Evolutionary conservation across 2,329 filamentous ascomycete species (phyloP), one percentile per base, ranked within the genome.

Genomic region (Arachnopeziza araneosa): DNA sequence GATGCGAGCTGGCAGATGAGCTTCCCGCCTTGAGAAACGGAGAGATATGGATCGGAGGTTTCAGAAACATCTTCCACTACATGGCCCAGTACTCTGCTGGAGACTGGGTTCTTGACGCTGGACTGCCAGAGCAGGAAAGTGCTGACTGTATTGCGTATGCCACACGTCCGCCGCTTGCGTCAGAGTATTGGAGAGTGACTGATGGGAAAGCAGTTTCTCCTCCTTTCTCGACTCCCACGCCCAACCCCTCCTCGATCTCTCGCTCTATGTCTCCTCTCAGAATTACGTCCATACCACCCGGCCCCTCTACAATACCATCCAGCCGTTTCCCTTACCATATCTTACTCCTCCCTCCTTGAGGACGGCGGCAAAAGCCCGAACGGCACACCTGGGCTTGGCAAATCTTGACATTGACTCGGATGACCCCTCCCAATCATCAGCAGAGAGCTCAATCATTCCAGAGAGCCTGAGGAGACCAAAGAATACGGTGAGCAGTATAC

Each of bases 261-360:
- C 87, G 56, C 87, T 98, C 67, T 98, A 96, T 74, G 89, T 95
- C 64, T 95, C 92, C 32, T 90, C 88, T 60, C 85, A 91, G 64
- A 97, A 98, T 77, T 99, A 95, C 83, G 80, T 86, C 58, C 78
- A 81, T 51, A 78, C 82, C 54, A 96, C 92, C 3, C 86, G 91
- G 19, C 90, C 91, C 1, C 88, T 91, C 48, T 96, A 92, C 76
- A 91, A 87, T 66, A 77, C 79, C 6, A 83, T 97, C 59, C 83
- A 98, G 49, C 84, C 89, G 50, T 96, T 95, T 80, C 92, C 95
- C 21, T 81, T 92, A 63, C 93, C 93, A 68, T 99, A 95, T 84
- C 89, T 89, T 50, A 80, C 96, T 5, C 93, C 93, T 1, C 86
- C 89, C 0, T 79, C 84, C 59, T 79, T 91, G 57, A 89, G 92